Base-by-base conservation (phyloP, 1,284 basidiomycete species). In the Ceratobasidium papillatum region DNA sequence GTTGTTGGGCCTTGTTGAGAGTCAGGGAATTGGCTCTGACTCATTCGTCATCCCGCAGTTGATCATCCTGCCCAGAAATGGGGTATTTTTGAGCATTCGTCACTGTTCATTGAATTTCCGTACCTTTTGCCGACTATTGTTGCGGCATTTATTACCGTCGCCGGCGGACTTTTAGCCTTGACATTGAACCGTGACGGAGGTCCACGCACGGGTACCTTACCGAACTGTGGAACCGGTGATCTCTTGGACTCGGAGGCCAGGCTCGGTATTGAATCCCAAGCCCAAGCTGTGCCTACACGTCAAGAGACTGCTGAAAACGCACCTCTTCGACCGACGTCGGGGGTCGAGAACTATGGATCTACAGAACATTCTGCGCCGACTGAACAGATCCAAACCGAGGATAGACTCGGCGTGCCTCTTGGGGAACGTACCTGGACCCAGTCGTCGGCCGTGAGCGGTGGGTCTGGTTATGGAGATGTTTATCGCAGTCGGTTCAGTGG, bases 101-200 rank as follows among this genome's bases (percentile, higher is more conserved):
- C 87, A 5, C 80, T 98, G 8, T 94, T 99, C 81, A 85, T 89
- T 22, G 84, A 86, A 17, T 96, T 94, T 80, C 98, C 98, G 0
- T 99, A 99, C 81, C 85, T 99, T 45, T 86, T 99, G 2, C 97
- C 97, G 0, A 96, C 94, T 78, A 83, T 87, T 19, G 84, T 98
- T 34, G 95, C 94, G 34, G 87, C 91, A 1, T 86, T 86, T 14
- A 84, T 94, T 49, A 94, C 94, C 38, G 84, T 95, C 65, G 87
- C 85, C 87, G 97, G 96, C 17, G 91, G 95, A 0, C 80, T 98
- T 63, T 85, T 99, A 34, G 90, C 92, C 0, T 90, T 96, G 75
- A 97, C 98, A 85, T 88, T 99, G 63, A 93, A 90, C 19, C 91
- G 88, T 77, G 95, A 99, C 80, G 96, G 95, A 74, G 95, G 96